Evolutionary conservation across 2,329 filamentous ascomycete genomes (phyloP).

Genomic region (Blastomyces parvus): DNA sequence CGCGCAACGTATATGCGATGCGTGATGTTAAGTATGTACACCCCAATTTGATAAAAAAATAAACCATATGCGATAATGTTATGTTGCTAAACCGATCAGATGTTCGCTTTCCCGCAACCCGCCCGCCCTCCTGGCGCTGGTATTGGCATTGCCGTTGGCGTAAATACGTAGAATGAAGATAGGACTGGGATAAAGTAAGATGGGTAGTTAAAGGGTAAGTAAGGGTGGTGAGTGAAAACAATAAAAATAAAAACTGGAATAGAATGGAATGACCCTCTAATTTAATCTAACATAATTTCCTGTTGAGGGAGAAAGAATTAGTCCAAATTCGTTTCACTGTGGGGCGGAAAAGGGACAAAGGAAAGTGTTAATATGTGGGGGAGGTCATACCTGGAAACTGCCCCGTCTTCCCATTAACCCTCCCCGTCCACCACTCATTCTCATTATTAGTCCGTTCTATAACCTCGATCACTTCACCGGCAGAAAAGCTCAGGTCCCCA

Average conservation of each 20-base stretch:
- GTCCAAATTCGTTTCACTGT: background rate
- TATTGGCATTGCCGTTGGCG: background rate
- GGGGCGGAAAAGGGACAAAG: background rate
- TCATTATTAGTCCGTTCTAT: constrained; percentile 71
- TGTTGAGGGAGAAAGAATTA: constrained; percentile 14
- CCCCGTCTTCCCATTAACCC: constrained; percentile 66
- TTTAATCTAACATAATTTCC: constrained; percentile 38
- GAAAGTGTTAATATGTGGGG: background rate
- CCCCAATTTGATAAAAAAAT: background rate
- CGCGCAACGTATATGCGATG: background rate
- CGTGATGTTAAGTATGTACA: background rate
- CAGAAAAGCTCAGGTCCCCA: constrained; percentile 80
- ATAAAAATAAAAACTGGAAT: background rate
- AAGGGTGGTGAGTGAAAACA: too few species aligned
- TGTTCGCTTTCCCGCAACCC: background rate
- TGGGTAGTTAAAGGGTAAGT: background rate
- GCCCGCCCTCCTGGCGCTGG: background rate
- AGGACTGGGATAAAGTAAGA: background rate
- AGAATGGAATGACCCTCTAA: constrained; percentile 13
- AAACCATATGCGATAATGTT: background rate
- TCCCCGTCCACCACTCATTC: constrained; percentile 96
- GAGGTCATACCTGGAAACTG: constrained; percentile 80
- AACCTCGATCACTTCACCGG: constrained; percentile 87
- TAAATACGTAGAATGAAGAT: background rate
- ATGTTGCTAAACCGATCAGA: background rate